Base-by-base conservation (phyloP, 345 rosid species). In the Murraya paniculata region DNA sequence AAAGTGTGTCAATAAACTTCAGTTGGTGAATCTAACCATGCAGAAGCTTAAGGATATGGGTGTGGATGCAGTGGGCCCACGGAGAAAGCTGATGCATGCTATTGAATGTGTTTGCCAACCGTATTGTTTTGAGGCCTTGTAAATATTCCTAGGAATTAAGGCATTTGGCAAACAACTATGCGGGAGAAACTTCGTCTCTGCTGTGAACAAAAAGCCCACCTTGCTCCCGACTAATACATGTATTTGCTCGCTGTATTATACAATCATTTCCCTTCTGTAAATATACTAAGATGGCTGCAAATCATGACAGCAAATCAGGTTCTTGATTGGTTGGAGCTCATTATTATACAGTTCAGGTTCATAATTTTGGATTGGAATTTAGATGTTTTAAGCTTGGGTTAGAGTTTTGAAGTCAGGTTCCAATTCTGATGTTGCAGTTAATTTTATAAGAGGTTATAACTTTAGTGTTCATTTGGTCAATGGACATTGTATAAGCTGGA, bases 31-130 rank as follows among this genome's bases (percentile, higher is more conserved):
- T 81, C 78, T 96, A 75, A 92, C 90, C 57, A 96, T 94, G 99
- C 86, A 91, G 87, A 94, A 96, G 88, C 95, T 96, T 16, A 96
- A 94, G 82, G 93, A 94, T 48, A 96, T 96, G 99, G 99, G 99
- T 74, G 95, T 92, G 21, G 81, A 86, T 75, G 97, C 97, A 2
- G 97, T 96, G 22, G 98, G 98, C 7, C 98, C 98, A 0, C 89
- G 98, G 82, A 90, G 99, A 82, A 96, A 96, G 84, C 83, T 96
- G 82, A 90, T 96, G 85, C 99, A 96, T 71, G 98, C 97, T 4
- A 92, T 94, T n/a, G 88, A 87, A 62, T 94, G 98, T 22, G 89
- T 93, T 31, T 94, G 97, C 66, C 90, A 89, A 74, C 93, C 95
- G 2, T 86, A 84, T 73, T 85, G 89, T 75, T 86, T 80, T 21